phyloP scores from a whole-genome alignment of 768 basidiomycete genomes.

The Suillus clintonianus region DNA sequence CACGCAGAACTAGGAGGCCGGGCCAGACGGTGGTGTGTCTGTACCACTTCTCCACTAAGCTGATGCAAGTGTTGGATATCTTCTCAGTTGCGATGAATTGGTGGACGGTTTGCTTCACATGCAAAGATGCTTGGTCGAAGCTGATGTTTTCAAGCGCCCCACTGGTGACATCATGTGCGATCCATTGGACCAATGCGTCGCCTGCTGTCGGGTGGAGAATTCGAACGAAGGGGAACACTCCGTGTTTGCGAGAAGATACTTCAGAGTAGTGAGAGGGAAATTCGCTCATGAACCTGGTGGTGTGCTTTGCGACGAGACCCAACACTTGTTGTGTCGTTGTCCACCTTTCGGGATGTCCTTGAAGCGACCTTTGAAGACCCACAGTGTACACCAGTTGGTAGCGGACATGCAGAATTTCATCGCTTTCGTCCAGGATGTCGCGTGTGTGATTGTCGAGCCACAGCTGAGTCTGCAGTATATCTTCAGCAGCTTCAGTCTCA shows the following conservation, averaged over 20 bases:
- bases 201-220: conserved; percentile 14
- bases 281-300: conserved; percentile 5
- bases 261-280: conserved; percentile 20
- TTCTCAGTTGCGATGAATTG: conserved; percentile 24
- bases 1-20: background rate
- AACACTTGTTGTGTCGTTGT: conserved; percentile 32
- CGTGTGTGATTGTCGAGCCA: background rate
- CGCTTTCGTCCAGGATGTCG: background rate
- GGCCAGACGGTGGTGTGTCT: background rate
- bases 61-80: background rate
- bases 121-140: background rate
- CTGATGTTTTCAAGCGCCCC: conserved; percentile 3
- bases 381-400: background rate
- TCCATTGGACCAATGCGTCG: conserved; percentile 6
- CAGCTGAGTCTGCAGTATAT: conserved; percentile 27
- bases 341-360: conserved; percentile 10
- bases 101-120: conserved; percentile 12
- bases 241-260: conserved; percentile 8
- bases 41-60: conserved; percentile 10
- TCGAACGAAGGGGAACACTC: conserved; percentile 11
- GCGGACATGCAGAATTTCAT: background rate
- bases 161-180: conserved; percentile 13
- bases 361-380: background rate
- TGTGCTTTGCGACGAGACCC: conserved; percentile 19
- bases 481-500: conserved; percentile 3